phyloP scores from a whole-genome alignment of 306 rosid species.

The Pyrus communis region DNA sequence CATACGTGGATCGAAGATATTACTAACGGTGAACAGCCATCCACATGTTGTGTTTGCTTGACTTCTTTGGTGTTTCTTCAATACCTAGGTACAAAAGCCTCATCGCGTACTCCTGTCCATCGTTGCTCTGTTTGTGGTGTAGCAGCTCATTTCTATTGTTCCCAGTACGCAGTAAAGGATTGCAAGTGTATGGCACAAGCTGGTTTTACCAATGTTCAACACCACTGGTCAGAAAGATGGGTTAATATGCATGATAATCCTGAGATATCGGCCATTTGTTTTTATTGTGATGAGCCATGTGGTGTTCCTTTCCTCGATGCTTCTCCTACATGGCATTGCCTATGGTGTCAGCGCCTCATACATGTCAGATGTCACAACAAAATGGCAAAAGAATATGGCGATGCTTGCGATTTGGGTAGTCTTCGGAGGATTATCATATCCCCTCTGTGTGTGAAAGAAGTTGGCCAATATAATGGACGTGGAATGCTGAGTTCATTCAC shows the following conservation, averaged over 20 bases:
- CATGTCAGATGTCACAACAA: conserved; percentile 72
- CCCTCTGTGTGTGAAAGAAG: conserved; percentile 59
- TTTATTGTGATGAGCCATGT: conserved; percentile 64
- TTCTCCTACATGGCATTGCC: conserved; percentile 79
- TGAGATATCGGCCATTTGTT: conserved; percentile 51
- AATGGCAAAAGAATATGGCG: conserved; percentile 50
- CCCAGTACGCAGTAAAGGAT: conserved; percentile 55
- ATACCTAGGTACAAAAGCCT: conserved; percentile 45
- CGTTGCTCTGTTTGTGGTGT: conserved; percentile 81
- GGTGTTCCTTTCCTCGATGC: conserved; percentile 70
- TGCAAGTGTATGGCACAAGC: conserved; percentile 78
- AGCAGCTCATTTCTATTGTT: conserved; percentile 70
- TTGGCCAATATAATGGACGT: conserved; percentile 33
- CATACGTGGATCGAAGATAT: conserved; percentile 67
- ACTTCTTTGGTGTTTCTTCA: conserved; percentile 57
- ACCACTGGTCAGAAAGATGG: conserved; percentile 86
- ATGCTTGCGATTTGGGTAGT: conserved; percentile 65
- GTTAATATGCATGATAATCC: conserved; percentile 56
- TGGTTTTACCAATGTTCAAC: conserved; percentile 53
- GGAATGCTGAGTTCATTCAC: conserved; percentile 26
- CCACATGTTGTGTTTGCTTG: conserved; percentile 68
- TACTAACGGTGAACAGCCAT: conserved; percentile 53
- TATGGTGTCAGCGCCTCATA: conserved; percentile 74
- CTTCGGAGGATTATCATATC: conserved; percentile 50
- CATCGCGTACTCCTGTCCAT: conserved; percentile 44